Base-by-base conservation (phyloP, 23 red algal genomes). In the Pyropia haitanensis region DNA sequence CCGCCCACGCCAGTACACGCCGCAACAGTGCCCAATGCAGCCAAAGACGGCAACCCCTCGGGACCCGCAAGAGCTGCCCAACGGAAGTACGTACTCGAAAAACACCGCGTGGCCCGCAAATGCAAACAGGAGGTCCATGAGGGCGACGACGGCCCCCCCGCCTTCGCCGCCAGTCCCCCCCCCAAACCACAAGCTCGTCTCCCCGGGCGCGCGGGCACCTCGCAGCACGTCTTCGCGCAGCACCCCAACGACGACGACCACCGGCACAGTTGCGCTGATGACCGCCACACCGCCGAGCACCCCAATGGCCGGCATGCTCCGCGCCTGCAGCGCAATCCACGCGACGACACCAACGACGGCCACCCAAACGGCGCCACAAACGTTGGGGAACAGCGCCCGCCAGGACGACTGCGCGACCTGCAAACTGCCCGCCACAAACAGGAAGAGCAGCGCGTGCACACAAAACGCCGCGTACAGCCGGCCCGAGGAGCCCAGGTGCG, bases 61-160 rank as follows among this genome's bases (percentile, higher is more conserved):
- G 13, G 10, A 3, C 10, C 39, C 4, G 4, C 5, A 13, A 46
- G 8, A 12, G 39, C 39, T 12, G 39, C 39, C 39, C 39, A 46
- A 3, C 5, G 13, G 39, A 46, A 9, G 39, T 46, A 46, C 39
- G 39, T 46, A 46, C 39, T 77, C 72, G 57, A 65, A 49, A 29
- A 63, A 77, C 14, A 77, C 63, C 44, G 57, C 39, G 27, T 77
- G 72, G 4, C 72, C 72, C 27, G 72, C 72, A 77, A 63, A 77
- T 2, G 54, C 56, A 77, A 54, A 77, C 5, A 77, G 17, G 3
- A 77, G 27, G 44, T 77, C 72, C 23, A 56, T 63, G 18, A 67
- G 34, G 16, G 72, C 60, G 16, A 77, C 44, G 2, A 77, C 20
- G 6, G 60, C 60, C 24, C 33, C 63, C 39, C 39, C 39, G 39